Conservation (phyloP, 2,329 filamentous ascomycete species). For the Hypoxylon sp. region DNA sequence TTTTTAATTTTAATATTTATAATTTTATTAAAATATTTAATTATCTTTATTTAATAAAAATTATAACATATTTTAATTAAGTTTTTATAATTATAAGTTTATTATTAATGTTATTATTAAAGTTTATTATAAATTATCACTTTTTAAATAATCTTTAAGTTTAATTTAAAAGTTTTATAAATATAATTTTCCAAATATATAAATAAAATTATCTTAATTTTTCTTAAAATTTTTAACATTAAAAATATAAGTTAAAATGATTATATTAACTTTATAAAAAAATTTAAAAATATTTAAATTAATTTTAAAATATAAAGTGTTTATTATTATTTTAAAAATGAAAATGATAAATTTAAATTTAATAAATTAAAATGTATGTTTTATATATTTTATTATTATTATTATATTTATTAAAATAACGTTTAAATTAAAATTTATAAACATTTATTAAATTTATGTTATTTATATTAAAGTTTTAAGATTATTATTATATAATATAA, state of each 20-base stretch:
- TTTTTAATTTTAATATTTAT: not conserved
- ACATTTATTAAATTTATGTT: not conserved
- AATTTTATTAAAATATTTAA: not conserved
- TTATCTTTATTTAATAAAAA: not conserved
- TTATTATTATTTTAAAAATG: not conserved
- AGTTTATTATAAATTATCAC: not conserved
- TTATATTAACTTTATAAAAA: not conserved
- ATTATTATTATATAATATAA: not conserved
- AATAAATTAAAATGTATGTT: not conserved
- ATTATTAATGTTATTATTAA: not conserved
- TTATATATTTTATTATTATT: not conserved
- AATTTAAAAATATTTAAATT: not conserved
- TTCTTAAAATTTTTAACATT: not conserved
- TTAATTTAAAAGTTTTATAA: not conserved
- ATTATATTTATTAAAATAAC: not conserved
- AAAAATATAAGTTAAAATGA: not conserved
- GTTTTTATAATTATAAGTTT: not conserved
- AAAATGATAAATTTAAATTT: slow-evolving; percentile 1
- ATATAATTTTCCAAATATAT: not conserved
- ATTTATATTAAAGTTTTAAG: not conserved
- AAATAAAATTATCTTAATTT: not conserved
- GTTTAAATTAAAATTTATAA: not conserved
- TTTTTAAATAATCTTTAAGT: not conserved
- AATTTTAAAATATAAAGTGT: not conserved
- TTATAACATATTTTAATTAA: not conserved